These are phyloP conservation scores for Monilinia fructicola DNA, from an alignment of 2,329 filamentous ascomycete genomes.

Conservation along the genomic window DNA sequence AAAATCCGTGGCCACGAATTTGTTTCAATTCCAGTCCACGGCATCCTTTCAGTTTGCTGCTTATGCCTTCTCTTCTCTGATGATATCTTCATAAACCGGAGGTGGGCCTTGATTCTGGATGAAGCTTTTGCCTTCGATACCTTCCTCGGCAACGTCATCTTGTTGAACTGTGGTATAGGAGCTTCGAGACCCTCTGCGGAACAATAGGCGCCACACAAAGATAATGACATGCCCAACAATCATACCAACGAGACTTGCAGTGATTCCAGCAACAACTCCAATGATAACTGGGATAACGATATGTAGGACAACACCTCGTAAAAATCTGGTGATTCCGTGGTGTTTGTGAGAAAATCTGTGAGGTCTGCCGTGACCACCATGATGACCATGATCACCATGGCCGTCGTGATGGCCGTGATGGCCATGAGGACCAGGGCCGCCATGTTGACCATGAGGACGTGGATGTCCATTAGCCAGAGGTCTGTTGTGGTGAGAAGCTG, in stretches of 20 bases:
- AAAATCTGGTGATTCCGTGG: conserved; percentile 48
- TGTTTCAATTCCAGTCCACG: neutral
- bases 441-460: conserved; percentile 35
- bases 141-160: conserved; percentile 28
- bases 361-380: conserved; percentile 33
- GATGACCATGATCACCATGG: conserved; percentile 29
- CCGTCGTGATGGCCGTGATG: conserved; percentile 33
- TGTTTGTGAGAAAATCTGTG: conserved; percentile 42
- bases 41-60: neutral
- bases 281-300: conserved; percentile 67
- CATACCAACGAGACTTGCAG: conserved; percentile 67
- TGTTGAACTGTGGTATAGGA: conserved; percentile 32
- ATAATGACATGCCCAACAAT: conserved; percentile 61
- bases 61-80: conserved; percentile 30
- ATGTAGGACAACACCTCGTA: conserved; percentile 58
- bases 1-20: neutral
- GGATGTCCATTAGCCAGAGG: conserved; percentile 21
- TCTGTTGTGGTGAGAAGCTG: conserved; percentile 27
- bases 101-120: conserved; percentile 36
- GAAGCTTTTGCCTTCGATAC: conserved; percentile 34
- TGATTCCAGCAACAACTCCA: conserved; percentile 67
- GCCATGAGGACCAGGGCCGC: conserved; percentile 30
- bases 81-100: conserved; percentile 36
- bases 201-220: conserved; percentile 56
- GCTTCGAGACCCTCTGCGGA: conserved; percentile 45